A percentile compares a stretch with the other conserved stretches of the same genome.
Conservation (phyloP, 2,329 filamentous ascomycete genomes). For the Fonsecaea erecta region DNA sequence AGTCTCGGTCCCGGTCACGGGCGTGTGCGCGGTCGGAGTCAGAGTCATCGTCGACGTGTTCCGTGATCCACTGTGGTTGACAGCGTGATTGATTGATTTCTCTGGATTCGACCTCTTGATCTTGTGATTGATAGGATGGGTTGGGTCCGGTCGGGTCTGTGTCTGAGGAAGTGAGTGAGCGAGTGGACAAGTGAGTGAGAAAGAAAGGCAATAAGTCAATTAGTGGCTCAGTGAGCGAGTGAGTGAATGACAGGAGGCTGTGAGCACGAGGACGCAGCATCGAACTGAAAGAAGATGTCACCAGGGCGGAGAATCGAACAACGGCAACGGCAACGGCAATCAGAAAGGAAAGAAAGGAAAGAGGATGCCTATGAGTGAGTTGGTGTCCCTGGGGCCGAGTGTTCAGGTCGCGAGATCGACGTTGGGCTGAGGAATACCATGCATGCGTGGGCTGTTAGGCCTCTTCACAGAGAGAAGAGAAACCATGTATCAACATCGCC, state of each 20-base stretch:
- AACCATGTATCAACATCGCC: not conserved
- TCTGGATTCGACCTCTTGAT: too few species aligned
- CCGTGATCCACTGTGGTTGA: not conserved
- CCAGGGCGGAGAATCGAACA: not conserved
- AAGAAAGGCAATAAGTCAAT: too few species aligned
- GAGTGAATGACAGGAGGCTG: not conserved
- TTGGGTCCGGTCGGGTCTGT: too few species aligned
- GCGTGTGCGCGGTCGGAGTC: too few species aligned
- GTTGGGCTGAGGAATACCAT: too few species aligned
- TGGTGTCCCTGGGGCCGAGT: not conserved
- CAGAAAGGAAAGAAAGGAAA: too few species aligned
- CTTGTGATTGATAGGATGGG: too few species aligned
- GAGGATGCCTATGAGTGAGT: too few species aligned
- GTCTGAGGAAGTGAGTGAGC: not conserved
- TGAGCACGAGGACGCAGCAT: not conserved
- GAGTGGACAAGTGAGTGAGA: not conserved
- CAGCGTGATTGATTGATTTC: too few species aligned
- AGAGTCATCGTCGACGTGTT: not conserved
- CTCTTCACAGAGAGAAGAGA: too few species aligned
- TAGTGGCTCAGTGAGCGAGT: too few species aligned
- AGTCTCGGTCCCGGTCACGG: not conserved
- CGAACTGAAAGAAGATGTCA: not conserved
- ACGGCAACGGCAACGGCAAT: too few species aligned
- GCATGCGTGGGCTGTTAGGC: not conserved
- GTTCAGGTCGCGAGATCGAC: not conserved